A percentile compares a stretch with the other conserved stretches of the same genome.
Conservation (phyloP, 768 basidiomycete species). For the Guyanaporus albipodus region DNA sequence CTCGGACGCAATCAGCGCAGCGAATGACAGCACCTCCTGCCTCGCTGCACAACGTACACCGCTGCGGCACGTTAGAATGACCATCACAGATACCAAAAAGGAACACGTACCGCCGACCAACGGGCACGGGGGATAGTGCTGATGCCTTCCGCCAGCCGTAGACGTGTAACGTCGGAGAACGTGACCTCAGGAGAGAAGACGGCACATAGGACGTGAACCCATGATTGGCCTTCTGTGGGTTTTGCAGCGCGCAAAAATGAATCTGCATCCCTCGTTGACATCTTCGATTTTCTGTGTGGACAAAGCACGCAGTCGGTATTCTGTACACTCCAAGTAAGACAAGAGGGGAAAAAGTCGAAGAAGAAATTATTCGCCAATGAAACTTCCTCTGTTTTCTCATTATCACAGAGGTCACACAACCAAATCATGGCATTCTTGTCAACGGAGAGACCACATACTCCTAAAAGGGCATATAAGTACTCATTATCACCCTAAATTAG, state of each 20-base stretch:
- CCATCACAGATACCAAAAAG: not conserved
- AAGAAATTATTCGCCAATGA: constrained; percentile 55
- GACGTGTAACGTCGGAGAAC: constrained; percentile 68
- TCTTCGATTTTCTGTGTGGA: constrained; percentile 44
- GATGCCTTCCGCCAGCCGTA: constrained; percentile 84
- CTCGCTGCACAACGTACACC: constrained; percentile 70
- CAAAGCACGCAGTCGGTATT: constrained; percentile 84
- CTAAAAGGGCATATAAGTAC: constrained; percentile 32
- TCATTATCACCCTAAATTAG: not conserved
- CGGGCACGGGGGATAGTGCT: constrained; percentile 65
- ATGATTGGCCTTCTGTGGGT: constrained; percentile 89
- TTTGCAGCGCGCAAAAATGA: constrained; percentile 75
- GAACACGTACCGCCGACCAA: constrained; percentile 64
- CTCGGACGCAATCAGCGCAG: constrained; percentile 76
- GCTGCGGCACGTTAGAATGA: constrained; percentile 39
- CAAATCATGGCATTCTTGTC: constrained; percentile 64
- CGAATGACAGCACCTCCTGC: constrained; percentile 74
- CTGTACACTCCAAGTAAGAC: constrained; percentile 36
- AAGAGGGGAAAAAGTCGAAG: not conserved
- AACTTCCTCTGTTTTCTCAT: constrained; percentile 76
- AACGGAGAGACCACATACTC: constrained; percentile 63
- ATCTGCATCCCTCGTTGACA: constrained; percentile 48
- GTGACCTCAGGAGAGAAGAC: constrained; percentile 82
- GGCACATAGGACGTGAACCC: constrained; percentile 89
- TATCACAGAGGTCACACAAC: constrained; percentile 86